Evolutionary conservation across 176 grass and related monocot genomes (phyloP), one percentile per base, ranked within the genome.

Genomic region (Juncus inflexus): DNA sequence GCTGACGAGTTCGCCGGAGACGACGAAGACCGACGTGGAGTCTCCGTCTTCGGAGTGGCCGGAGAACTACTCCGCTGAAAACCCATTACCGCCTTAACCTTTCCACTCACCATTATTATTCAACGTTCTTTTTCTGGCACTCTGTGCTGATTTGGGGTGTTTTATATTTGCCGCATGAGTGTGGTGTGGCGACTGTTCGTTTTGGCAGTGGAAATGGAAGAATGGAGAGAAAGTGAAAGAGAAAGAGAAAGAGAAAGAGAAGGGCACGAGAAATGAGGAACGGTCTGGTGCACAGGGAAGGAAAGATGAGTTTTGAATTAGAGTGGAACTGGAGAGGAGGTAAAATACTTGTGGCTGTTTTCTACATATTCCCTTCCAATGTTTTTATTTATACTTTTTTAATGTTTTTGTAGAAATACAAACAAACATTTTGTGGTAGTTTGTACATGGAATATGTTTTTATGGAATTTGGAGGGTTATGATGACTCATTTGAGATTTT

Each of bases 31-130:
- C 80, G 72, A 10, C 62, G 64, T 5, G 76, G 81, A 9, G 80
- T 80, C 66, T 61, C 76, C 0, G 67, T 65, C 45, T 84, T 76
- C 1, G 50, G 50, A 12, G 62, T 63, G 6, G 63, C 54, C 0
- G 70, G 69, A 0, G 66, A 52, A 37, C 78, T 67, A 76, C 58
- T 90, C 61, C 80, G 77, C 61, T 90, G 89, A 83, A 99, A 90
- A 50, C 95, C 89, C 86, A 99, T 99, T 47, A 42, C 95, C 12
- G 86, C 85, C 80, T 94, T 99, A 7, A 99, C 95, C 53, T 84
- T 84, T 9, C 95, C 89, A n/a, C 88, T 62, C 72, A 99, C 95
- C 95, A 99, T 90, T 65, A 15, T 14, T 19, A 1, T 40, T 28
- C 19, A 28, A 28, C 19, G 19, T 47, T 0, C 43, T 47, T 47